A percentile compares a stretch with the other conserved stretches of the same genome.
phyloP scores from a whole-genome alignment of 116 monocot genomes.

The Cymodocea nodosa region DNA sequence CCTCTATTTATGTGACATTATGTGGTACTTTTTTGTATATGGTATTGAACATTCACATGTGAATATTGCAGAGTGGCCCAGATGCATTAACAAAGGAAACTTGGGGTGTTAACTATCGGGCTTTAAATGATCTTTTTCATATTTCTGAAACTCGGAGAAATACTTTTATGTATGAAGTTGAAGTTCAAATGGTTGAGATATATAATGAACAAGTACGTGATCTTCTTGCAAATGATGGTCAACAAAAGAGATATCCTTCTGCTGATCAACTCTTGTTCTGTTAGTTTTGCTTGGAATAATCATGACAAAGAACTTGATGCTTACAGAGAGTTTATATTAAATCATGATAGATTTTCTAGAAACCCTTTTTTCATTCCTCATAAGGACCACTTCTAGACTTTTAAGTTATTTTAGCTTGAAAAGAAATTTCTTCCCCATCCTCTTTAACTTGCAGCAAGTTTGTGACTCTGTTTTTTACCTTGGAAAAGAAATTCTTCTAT shows the following conservation, averaged over 20 bases:
- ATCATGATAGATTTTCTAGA: too few relatives aligned
- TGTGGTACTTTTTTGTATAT: not conserved
- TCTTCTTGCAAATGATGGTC: constrained; percentile 56
- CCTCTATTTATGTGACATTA: not conserved
- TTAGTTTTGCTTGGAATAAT: not conserved
- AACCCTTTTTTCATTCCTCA: too few relatives aligned
- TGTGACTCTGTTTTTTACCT: too few relatives aligned
- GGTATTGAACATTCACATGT: not conserved
- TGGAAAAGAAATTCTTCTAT: not conserved
- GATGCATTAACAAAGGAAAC: constrained; percentile 42
- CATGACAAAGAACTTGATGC: not conserved
- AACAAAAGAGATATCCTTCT: constrained; percentile 85
- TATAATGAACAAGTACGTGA: constrained; percentile 97
- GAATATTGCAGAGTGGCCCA: constrained; percentile 49
- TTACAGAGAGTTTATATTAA: not conserved
- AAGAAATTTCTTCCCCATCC: not conserved
- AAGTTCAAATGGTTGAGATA: constrained; percentile 94
- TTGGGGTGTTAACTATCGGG: constrained; percentile 86
- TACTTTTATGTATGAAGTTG: constrained; percentile 50
- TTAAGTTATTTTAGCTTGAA: too few relatives aligned
- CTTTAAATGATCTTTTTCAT: constrained; percentile 76
- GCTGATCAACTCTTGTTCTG: not conserved
- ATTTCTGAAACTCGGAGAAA: constrained; percentile 52
- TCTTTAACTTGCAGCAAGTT: not conserved
- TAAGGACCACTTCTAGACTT: too few relatives aligned